These are phyloP conservation scores for Lipomyces chichibuensis DNA, from an alignment of 805 yeast species.

Conservation along the genomic window DNA sequence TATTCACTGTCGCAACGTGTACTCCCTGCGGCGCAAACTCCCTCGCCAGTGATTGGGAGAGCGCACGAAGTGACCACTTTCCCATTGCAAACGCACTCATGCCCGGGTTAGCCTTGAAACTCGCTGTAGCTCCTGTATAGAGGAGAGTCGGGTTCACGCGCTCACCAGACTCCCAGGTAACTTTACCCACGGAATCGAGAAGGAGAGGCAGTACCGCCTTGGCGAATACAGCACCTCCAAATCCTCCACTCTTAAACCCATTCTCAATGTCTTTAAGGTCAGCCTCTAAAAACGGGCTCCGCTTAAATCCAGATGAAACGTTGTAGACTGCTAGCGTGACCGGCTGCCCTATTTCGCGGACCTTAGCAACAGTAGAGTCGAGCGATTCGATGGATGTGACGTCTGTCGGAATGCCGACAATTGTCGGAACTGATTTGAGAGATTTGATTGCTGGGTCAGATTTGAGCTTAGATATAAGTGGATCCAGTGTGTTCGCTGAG, in stretches of 20 bases:
- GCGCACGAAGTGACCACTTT: slow-evolving; percentile 28
- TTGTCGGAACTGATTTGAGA: slow-evolving; percentile 10
- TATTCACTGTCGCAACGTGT: slow-evolving; percentile 29
- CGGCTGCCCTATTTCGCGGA: slow-evolving; percentile 18
- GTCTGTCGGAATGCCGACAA: slow-evolving; percentile 21
- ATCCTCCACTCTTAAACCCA: slow-evolving; percentile 10
- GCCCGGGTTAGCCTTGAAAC: slow-evolving; percentile 28
- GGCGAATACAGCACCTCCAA: slow-evolving; percentile 23
- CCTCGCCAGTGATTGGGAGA: slow-evolving; percentile 23
- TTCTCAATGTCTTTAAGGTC: slow-evolving; percentile 13
- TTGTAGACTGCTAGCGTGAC: slow-evolving; percentile 28
- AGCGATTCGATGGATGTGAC: slow-evolving; percentile 19
- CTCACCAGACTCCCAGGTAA: background rate
- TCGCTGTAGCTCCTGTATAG: slow-evolving; percentile 35
- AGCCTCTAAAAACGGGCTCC: slow-evolving; percentile 25
- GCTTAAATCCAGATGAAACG: slow-evolving; percentile 23
- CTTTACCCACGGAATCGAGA: slow-evolving; percentile 7
- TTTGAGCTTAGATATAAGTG: slow-evolving; percentile 5
- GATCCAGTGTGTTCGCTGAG: slow-evolving; percentile 6
- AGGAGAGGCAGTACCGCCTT: slow-evolving; percentile 24
- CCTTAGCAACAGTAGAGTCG: slow-evolving; percentile 1
- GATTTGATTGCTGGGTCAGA: slow-evolving; percentile 8
- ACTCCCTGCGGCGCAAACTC: slow-evolving; percentile 30
- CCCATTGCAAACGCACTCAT: slow-evolving; percentile 27
- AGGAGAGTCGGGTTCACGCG: slow-evolving; percentile 20